Percentiles rank a stretch among this genome's conserved stretches.
Evolutionary conservation across 1,284 basidiomycete species (phyloP).

Genomic region (Anthracocystis walkeri): DNA sequence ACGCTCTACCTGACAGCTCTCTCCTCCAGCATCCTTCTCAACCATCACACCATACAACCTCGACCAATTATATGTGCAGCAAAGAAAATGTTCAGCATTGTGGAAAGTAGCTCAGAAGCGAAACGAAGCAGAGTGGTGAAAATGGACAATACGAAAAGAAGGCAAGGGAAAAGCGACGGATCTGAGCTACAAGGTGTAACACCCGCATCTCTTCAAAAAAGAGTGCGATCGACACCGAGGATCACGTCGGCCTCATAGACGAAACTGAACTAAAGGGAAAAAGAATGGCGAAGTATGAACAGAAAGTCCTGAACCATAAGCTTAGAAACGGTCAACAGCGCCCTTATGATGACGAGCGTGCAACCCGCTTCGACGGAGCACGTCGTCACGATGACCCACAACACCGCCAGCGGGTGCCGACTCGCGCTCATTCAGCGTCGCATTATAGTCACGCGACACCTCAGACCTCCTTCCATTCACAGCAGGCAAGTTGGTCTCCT

Average conservation of each 20-base stretch:
- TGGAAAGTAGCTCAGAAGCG: background rate
- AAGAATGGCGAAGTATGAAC: background rate
- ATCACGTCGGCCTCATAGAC: conserved; percentile 9
- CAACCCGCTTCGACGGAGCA: conserved; percentile 28
- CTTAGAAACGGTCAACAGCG: conserved; percentile 28
- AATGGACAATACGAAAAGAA: background rate
- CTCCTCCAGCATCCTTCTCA: background rate
- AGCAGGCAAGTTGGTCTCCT: conserved; percentile 28
- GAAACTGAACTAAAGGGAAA: background rate
- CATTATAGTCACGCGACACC: background rate
- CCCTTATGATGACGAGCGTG: conserved; percentile 42
- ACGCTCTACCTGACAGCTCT: conserved; percentile 4
- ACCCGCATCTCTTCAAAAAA: background rate
- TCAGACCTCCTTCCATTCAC: conserved; percentile 15
- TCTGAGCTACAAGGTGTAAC: conserved; percentile 25
- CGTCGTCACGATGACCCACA: conserved; percentile 13
- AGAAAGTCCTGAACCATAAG: background rate
- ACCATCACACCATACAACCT: background rate
- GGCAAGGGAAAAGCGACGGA: conserved; percentile 6
- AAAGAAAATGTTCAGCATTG: background rate
- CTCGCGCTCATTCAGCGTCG: conserved; percentile 11
- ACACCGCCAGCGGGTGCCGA: background rate
- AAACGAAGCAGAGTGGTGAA: background rate
- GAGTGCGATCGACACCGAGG: conserved; percentile 13
- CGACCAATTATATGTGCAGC: background rate